Evolutionary conservation across 805 yeast species (phyloP), one percentile per base, ranked within the genome.

Genomic region (Nakazawaea wyomingensis): DNA sequence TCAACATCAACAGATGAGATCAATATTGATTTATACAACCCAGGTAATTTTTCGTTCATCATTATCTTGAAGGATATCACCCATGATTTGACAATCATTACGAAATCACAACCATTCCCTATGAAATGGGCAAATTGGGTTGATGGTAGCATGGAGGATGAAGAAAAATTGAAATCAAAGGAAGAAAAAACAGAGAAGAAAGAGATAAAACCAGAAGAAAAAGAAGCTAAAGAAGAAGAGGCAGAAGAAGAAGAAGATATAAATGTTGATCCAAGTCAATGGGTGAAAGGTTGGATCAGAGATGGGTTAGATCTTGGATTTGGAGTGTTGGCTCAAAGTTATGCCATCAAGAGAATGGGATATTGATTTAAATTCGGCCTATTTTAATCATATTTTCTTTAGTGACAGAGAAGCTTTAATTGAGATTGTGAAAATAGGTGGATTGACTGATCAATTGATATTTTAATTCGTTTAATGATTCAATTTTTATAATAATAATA

Each of bases 91-190:
- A 74, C 82, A 6, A 74, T 87, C 35, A 72, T 78, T 22, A 81
- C 87, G 39, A 80, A 82, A 52, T 85, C 98, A 0, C 99, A 93
- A 62, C 80, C 96, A 5, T 84, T 88, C 69, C 98, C 99, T 9
- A 59, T 76, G 36, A 81, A 78, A 57, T 93, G 99, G 99, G 82
- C 89, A 8, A 68, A 76, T n/a, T 93, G 99, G 99, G 71, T 91
- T n/a, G 81, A 77, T 47, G 76, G 80, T 11, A 49, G 54, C 3
- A 46, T 51, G 41, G 46, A 45, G 38, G 45, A 26, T 1, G 44
- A 41, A 8, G 37, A 50, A 46, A 6, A 2, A 9, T 8, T 24
- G 11, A 24, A 24, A 11, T 11, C 27, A 9, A 11, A 24, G 8
- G 27, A 24, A 24, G 27, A 11, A 24, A 24, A 24, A 24, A 24